A percentile compares a stretch with the other conserved stretches of the same genome.
These are phyloP conservation scores for Pseudopediastrum boryanum DNA, from an alignment of 139 green algal genomes.

Conservation along the genomic window DNA sequence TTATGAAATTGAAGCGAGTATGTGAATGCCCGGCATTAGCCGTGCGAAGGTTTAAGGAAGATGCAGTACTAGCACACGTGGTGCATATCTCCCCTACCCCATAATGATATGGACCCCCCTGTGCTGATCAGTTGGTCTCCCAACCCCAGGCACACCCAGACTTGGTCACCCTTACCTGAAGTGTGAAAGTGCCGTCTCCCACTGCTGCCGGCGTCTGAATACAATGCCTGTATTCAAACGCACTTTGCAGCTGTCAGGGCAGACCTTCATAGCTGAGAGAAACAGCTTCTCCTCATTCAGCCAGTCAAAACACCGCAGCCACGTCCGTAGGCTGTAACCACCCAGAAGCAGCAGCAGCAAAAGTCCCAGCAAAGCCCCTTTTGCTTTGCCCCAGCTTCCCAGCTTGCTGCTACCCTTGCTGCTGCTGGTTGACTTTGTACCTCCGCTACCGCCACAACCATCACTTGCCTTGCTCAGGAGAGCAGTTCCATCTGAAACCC, in stretches of 20 bases:
- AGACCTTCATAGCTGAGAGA: slow-evolving; percentile 68
- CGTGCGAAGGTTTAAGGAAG: too few relatives aligned
- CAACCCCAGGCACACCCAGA: too few relatives aligned
- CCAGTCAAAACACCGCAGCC: slow-evolving; percentile 75
- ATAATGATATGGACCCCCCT: too few relatives aligned
- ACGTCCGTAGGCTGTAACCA: slow-evolving; percentile 47
- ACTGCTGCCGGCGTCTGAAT: slow-evolving; percentile 51
- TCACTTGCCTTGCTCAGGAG: too few relatives aligned
- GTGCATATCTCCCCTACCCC: too few relatives aligned
- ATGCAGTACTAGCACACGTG: too few relatives aligned
- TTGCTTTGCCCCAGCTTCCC: neutral
- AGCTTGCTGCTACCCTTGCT: neutral
- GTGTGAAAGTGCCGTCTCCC: slow-evolving; percentile 54
- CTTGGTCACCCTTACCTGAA: slow-evolving; percentile 55
- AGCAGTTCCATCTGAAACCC: too few relatives aligned
- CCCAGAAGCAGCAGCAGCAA: slow-evolving; percentile 49
- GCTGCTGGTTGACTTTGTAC: neutral
- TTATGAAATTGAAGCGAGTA: too few relatives aligned
- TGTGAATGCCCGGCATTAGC: too few relatives aligned
- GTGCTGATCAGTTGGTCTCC: too few relatives aligned
- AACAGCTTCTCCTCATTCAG: slow-evolving; percentile 75
- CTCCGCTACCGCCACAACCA: neutral
- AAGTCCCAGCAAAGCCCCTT: neutral
- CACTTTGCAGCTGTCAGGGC: slow-evolving; percentile 74
- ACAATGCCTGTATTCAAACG: slow-evolving; percentile 83